phyloP scores from a whole-genome alignment of 2,329 filamentous ascomycete genomes.

The Aspergillus tubingensis region DNA sequence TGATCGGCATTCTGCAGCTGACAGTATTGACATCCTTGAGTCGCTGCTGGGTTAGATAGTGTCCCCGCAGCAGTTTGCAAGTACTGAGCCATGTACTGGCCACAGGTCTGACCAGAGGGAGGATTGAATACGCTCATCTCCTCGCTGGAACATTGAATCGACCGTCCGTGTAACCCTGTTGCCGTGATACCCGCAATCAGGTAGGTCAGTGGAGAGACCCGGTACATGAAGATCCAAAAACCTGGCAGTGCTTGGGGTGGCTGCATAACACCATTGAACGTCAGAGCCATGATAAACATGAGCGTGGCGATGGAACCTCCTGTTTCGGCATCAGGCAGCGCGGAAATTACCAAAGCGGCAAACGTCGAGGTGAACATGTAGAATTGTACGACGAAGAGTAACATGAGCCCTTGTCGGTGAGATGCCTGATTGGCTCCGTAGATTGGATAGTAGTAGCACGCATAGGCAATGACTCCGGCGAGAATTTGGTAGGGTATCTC shows the following conservation, averaged over 20 bases:
- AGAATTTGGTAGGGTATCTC: conserved; percentile 84
- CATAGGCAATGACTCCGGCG: conserved; percentile 72
- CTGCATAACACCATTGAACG: conserved; percentile 74
- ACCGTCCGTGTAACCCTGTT: conserved; percentile 67
- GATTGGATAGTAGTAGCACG: conserved; percentile 84
- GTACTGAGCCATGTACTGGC: conserved; percentile 58
- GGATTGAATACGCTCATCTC: conserved; percentile 71
- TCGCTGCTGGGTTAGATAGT: conserved; percentile 54
- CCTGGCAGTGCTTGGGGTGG: conserved; percentile 62
- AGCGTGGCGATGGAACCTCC: conserved; percentile 76
- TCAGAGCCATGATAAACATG: conserved; percentile 69
- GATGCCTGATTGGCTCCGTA: conserved; percentile 59
- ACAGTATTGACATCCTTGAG: conserved; percentile 55
- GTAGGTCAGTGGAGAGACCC: conserved; percentile 80
- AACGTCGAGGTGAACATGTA: conserved; percentile 81
- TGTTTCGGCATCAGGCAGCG: conserved; percentile 72
- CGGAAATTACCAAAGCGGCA: conserved; percentile 73
- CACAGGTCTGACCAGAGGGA: conserved; percentile 59
- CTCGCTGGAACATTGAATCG: conserved; percentile 66
- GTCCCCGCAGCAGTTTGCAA: conserved; percentile 55
- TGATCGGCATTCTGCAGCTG: conserved; percentile 42
- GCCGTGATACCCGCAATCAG: conserved; percentile 72
- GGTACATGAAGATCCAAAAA: conserved; percentile 87
- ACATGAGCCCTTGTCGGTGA: conserved; percentile 76
- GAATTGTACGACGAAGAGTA: conserved; percentile 74